Percentiles rank a stretch among this genome's conserved stretches.
These are phyloP conservation scores for Calonectria honghensis DNA, from an alignment of 2,329 filamentous ascomycete species.

Conservation along the genomic window DNA sequence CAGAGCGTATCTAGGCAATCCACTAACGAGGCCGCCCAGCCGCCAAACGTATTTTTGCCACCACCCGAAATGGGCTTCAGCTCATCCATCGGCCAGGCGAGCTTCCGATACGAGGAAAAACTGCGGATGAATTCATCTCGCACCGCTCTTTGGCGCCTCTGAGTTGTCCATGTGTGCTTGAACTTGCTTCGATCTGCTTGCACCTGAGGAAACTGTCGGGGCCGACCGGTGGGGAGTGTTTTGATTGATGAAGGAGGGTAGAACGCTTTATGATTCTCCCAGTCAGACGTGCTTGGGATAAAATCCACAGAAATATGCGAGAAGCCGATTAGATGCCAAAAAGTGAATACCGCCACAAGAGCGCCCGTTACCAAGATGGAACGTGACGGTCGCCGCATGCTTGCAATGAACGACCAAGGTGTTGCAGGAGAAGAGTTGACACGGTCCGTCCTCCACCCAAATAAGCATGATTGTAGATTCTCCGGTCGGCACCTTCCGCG, in stretches of 20 bases:
- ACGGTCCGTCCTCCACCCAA: background rate
- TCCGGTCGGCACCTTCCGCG: conserved; percentile 17
- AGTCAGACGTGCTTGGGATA: conserved; percentile 56
- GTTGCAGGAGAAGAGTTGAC: conserved; percentile 8
- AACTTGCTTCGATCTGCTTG: conserved; percentile 56
- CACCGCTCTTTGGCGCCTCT: conserved; percentile 62
- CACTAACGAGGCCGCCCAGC: conserved; percentile 76
- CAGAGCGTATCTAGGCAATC: conserved; percentile 77
- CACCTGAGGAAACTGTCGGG: conserved; percentile 54
- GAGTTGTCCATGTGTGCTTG: conserved; percentile 39
- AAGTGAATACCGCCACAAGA: conserved; percentile 45
- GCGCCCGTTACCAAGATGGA: conserved; percentile 28
- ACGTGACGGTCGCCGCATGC: conserved; percentile 32
- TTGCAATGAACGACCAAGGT: background rate
- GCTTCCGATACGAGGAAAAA: conserved; percentile 71
- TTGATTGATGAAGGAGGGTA: conserved; percentile 58
- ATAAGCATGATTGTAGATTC: conserved; percentile 15
- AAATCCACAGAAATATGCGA: conserved; percentile 44
- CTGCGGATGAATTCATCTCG: conserved; percentile 64
- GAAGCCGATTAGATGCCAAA: conserved; percentile 48
- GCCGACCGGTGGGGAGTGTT: conserved; percentile 55
- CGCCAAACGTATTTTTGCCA: conserved; percentile 69
- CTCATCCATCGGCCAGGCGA: conserved; percentile 74
- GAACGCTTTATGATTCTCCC: conserved; percentile 54
- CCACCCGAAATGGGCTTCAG: conserved; percentile 68